Conservation (phyloP, 164 flowering plant species). For the Echeveria elegans region DNA sequence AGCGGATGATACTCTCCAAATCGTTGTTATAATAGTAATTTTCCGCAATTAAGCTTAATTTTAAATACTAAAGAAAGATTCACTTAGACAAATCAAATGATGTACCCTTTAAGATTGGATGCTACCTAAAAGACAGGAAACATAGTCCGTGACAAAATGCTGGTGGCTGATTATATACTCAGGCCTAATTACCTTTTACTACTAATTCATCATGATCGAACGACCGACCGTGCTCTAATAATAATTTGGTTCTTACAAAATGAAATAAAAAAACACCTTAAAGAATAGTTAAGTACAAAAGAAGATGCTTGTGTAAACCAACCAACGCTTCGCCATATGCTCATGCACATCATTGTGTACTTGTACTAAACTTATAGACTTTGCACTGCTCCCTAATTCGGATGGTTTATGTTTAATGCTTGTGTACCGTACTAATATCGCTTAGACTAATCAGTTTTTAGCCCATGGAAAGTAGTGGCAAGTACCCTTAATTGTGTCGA, state of each 20-base stretch:
- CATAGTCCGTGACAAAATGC: neutral
- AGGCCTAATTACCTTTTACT: neutral
- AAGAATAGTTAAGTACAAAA: slow-evolving; percentile 2
- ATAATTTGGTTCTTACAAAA: neutral
- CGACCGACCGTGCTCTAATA: neutral
- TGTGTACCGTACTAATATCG: neutral
- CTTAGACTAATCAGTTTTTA: neutral
- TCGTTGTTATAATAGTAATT: no score
- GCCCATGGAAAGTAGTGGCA: neutral
- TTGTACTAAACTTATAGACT: neutral
- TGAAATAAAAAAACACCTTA: neutral
- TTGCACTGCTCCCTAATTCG: neutral
- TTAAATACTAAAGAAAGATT: neutral
- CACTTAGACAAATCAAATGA: neutral
- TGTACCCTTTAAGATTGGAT: neutral
- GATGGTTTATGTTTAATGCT: neutral
- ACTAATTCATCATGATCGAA: neutral
- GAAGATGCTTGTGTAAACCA: neutral
- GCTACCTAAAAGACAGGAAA: neutral
- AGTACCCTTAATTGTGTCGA: neutral
- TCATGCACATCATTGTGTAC: neutral
- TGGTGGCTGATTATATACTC: neutral
- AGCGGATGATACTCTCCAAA: no score
- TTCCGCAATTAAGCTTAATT: no score
- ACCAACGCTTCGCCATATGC: slow-evolving; percentile 3